These are phyloP conservation scores for Fusarium algeriense DNA, from an alignment of 2,329 filamentous ascomycete genomes.

Conservation along the genomic window DNA sequence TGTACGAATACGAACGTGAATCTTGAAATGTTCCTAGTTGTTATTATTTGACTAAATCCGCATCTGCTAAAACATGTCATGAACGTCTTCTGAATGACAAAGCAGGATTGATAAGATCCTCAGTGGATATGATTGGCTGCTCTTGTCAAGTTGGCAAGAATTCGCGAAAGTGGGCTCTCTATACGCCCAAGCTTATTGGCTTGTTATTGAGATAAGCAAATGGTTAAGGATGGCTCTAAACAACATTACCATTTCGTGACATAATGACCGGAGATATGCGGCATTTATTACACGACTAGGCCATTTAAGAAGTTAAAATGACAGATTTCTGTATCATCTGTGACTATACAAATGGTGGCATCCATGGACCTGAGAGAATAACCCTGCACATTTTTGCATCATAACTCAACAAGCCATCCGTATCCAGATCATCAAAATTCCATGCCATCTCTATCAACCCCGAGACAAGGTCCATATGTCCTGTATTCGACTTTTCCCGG, in stretches of 20 bases:
- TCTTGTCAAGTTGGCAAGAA: neutral
- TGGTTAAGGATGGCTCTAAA: no score
- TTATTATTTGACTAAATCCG: no score
- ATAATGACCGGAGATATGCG: no score
- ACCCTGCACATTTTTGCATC: neutral
- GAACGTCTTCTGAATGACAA: neutral
- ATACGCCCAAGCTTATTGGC: fast-evolving
- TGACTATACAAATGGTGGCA: neutral
- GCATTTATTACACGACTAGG: no score
- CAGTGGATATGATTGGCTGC: neutral
- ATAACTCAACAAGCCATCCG: neutral
- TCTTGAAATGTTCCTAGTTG: no score
- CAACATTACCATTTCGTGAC: no score
- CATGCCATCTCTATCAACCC: neutral
- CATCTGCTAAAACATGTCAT: no score
- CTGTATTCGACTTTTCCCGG: neutral
- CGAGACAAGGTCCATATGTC: neutral
- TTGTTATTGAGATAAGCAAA: fast-evolving
- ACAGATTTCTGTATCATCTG: neutral
- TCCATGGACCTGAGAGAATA: neutral
- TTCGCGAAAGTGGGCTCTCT: neutral
- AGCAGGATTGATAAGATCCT: neutral
- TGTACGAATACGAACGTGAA: neutral
- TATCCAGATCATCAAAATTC: conserved; percentile 7
- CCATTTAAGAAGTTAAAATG: no score